Conservation (phyloP, 805 yeast genomes). For the Candida krabiensis region DNA sequence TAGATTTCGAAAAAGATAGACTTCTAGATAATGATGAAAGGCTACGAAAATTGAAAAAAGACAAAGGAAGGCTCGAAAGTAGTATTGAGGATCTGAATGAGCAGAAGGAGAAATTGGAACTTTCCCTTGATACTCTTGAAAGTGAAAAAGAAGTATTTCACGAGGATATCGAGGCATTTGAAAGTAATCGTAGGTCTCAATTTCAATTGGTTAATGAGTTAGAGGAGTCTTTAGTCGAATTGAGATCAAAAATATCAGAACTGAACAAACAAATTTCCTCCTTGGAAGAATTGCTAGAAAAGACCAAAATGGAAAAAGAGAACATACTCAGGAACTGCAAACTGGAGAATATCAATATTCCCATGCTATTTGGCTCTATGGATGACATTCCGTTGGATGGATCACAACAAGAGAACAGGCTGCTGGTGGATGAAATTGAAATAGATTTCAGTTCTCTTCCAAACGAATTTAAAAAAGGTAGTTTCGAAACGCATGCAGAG, state of each 20-base stretch:
- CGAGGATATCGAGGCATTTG: constrained; percentile 31
- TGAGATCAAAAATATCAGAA: constrained; percentile 33
- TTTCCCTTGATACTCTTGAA: constrained; percentile 38
- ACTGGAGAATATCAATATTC: constrained; percentile 65
- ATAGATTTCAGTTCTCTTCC: constrained; percentile 54
- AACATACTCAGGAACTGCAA: constrained; percentile 70
- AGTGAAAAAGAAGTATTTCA: constrained; percentile 40
- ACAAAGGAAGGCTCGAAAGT: constrained; percentile 36
- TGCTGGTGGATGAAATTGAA: constrained; percentile 43
- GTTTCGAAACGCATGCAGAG: constrained; percentile 22
- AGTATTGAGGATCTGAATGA: constrained; percentile 33
- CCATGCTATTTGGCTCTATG: constrained; percentile 59
- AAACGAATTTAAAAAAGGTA: constrained; percentile 40
- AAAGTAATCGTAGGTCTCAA: constrained; percentile 14
- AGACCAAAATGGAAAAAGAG: constrained; percentile 53
- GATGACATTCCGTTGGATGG: constrained; percentile 63
- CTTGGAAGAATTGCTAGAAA: constrained; percentile 54
- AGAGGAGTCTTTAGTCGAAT: constrained; percentile 29
- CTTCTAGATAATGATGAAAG: constrained; percentile 50
- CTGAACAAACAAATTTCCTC: constrained; percentile 36
- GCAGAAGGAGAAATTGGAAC: constrained; percentile 33
- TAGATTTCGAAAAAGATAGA: constrained; percentile 65
- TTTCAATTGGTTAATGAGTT: constrained; percentile 23
- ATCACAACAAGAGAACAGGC: constrained; percentile 34
- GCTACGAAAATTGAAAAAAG: constrained; percentile 41